Evolutionary conservation across 441 rosid genomes (phyloP).

Genomic region (Viola pubescens): DNA sequence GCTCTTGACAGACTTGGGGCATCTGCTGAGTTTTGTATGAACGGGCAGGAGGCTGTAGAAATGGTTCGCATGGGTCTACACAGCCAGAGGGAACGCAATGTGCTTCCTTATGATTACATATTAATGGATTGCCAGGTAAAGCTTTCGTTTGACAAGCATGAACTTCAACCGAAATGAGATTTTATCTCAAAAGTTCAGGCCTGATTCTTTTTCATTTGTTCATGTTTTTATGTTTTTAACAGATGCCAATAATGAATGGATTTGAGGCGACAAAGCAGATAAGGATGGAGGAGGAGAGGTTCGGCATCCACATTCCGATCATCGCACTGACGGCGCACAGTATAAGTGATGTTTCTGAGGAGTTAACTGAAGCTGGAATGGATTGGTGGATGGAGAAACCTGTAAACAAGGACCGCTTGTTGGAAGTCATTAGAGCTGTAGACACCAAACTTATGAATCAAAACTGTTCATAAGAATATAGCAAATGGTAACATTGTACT

Average conservation of each 20-base stretch:
- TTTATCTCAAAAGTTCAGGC: neutral
- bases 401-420: conserved; percentile 21
- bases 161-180: neutral
- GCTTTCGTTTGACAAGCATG: neutral
- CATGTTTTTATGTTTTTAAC: neutral
- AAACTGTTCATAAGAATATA: too few relatives aligned
- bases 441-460: too few relatives aligned
- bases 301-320: conserved; percentile 51
- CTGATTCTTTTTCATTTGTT: too few relatives aligned
- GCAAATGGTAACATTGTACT: too few relatives aligned
- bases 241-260: conserved; percentile 76
- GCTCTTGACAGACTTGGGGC: conserved; percentile 44
- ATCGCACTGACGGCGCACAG: conserved; percentile 60
- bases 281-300: conserved; percentile 41
- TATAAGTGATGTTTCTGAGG: conserved; percentile 28
- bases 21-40: conserved; percentile 31
- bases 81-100: conserved; percentile 16
- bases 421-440: conserved; percentile 22
- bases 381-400: conserved; percentile 45
- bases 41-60: conserved; percentile 55
- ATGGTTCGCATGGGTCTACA: conserved; percentile 33
- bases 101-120: conserved; percentile 52
- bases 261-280: conserved; percentile 59
- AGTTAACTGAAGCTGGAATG: conserved; percentile 47
- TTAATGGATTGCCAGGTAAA: conserved; percentile 82